These are phyloP conservation scores for Sordariomycetes sp. DNA, from an alignment of 2,329 filamentous ascomycete genomes.

Conservation along the genomic window DNA sequence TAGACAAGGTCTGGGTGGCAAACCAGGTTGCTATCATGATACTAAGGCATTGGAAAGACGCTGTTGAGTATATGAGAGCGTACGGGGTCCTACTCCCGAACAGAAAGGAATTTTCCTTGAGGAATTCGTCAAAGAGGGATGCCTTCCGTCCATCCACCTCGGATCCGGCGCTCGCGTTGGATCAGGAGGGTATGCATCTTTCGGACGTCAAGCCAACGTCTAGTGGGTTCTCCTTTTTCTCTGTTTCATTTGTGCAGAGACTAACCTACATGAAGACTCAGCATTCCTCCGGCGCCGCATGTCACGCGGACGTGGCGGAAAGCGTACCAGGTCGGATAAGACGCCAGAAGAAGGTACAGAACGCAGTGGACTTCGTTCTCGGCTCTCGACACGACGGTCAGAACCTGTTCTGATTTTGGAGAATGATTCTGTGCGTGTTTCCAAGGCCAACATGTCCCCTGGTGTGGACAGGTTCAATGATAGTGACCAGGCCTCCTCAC, in stretches of 20 bases:
- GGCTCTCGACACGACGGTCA: background rate
- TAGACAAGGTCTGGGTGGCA: slow-evolving; percentile 45
- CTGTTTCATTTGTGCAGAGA: background rate
- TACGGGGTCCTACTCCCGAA: slow-evolving; percentile 13
- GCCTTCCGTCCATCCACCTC: background rate
- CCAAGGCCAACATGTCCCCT: background rate
- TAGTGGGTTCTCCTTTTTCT: background rate
- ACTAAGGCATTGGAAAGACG: slow-evolving; percentile 50
- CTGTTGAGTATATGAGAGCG: slow-evolving; percentile 44
- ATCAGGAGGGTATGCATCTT: background rate
- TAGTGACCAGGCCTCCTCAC: background rate
- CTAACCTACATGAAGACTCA: background rate
- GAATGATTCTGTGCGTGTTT: background rate
- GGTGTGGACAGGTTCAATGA: background rate
- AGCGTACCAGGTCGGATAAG: background rate
- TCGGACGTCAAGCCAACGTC: background rate
- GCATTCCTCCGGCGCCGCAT: background rate
- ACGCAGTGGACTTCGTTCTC: background rate
- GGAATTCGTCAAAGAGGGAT: background rate
- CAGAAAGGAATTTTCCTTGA: background rate
- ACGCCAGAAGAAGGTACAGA: background rate
- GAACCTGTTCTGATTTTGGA: background rate
- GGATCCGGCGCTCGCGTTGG: background rate
- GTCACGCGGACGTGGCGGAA: background rate
- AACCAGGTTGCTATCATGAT: slow-evolving; percentile 52